Base-by-base conservation (phyloP, 495 filamentous ascomycete species). In the Tuber umbilicatum region DNA sequence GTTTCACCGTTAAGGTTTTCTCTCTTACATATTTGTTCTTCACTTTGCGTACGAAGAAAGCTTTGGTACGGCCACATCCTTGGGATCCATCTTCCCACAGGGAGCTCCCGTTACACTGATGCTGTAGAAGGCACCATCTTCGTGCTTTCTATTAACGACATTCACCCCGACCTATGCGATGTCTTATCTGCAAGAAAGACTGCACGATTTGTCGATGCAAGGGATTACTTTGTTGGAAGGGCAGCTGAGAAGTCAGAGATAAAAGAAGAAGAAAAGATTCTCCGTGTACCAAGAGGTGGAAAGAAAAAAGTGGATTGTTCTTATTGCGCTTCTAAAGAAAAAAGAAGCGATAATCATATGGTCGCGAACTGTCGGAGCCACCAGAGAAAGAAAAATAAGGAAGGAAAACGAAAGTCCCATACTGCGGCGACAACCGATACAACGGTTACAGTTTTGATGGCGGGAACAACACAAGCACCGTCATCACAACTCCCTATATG, bases 161-260 rank as follows among this genome's bases (percentile, higher is more conserved):
- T 50, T 7, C 21, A 50, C 5, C 47, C 47, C 0, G 47, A n/a
- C 4, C 6, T 50, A 9, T 50, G 6, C 23, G 21, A 50, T n/a
- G 9, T n/a, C 1, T 6, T 50, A 9, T 50, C 47, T 0, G 23
- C 23, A 9, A n/a, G 6, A 6, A 6, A 50, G 10, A 50, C 0
- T n/a, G n/a, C 5, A 0, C 7, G 23, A 0, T n/a, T 7, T 1
- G 23, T 50, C 2, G 47, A 50, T 14, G 1, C n/a, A 0, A 0
- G 9, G 0, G 47, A 50, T 0, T 50, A n/a, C 5, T 50, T 50
- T 14, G 7, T n/a, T 23, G 21, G 47, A 7, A n/a, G 47, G 23
- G 6, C 47, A 1, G 47, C 21, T 0, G 23, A 50, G 3, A n/a
- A 50, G 12, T 16, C 47, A n/a, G 47, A 6, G 6, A 6, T 0